Base-by-base conservation (phyloP, 164 flowering plant genomes). In the Euptelea pleiosperma region DNA sequence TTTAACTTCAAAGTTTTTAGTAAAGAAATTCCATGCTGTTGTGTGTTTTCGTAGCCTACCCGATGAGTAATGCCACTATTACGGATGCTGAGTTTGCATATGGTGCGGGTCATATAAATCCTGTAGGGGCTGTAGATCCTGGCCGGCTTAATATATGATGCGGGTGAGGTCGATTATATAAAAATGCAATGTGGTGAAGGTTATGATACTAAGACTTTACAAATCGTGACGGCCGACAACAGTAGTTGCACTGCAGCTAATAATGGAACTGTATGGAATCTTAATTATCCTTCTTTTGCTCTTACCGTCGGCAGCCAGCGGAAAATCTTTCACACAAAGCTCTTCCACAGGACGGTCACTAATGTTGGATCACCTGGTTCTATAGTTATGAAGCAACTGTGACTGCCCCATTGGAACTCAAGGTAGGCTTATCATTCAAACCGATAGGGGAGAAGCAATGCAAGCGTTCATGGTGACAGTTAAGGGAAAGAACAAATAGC, bases 101-200 rank as follows among this genome's bases (percentile, higher is more conserved):
- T 22, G 88, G 88, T 0, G 46, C 87, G 8, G 83, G 91, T 2
- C 81, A 79, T 16, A 59, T 82, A 15, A 51, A 82, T 40, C 87
- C 91, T 4, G 0, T 63, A 0, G 46, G 52, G 45, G 87, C 84
- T 2, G 33, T 55, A n/a, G 15, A 66, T 39, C 91, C 87, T 0
- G 87, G n/a, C n/a, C n/a, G n/a, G 91, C 24, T 63, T 85, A 21
- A 64, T 82, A 0, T 81, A 82, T n/a, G 87, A 82, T 30, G 72
- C 78, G 0, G 63, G 57, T 3, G 76, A 67, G 35, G 2, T 15
- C 3, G 84, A 85, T 44, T 85, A 73, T 34, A 28, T 81, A 3
- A 66, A 63, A 2, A 68, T 79, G 45, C 47, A 83, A n/a, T 86
- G 93, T 22, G 71, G 73, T 30, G 77, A 78, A 58, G 77, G 74